A percentile compares a stretch with the other conserved stretches of the same genome.
These are phyloP conservation scores for Aspergillus amoenus DNA, from an alignment of 2,329 filamentous ascomycete genomes.

Conservation along the genomic window DNA sequence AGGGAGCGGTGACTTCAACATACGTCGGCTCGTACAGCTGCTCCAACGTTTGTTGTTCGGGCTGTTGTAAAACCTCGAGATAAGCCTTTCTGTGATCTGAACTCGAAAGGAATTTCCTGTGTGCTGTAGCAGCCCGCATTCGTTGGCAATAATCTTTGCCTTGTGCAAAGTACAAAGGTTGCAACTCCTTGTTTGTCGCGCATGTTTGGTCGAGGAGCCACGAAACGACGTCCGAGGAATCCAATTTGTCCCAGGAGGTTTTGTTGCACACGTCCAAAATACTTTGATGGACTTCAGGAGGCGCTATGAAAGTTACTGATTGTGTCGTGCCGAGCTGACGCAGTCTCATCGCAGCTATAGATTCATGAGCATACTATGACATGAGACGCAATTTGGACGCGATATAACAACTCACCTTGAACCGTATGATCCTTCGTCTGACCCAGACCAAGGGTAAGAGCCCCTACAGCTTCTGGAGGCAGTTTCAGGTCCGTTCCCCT, in stretches of 20 bases:
- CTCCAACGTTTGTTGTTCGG: conserved; percentile 58
- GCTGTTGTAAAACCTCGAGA: conserved; percentile 48
- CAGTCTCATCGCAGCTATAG: conserved; percentile 62
- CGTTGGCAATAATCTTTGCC: conserved; percentile 61
- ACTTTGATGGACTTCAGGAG: conserved; percentile 62
- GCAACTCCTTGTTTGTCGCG: conserved; percentile 57
- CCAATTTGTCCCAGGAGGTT: conserved; percentile 22
- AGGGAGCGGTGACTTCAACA: conserved; percentile 10
- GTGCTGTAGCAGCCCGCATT: conserved; percentile 48
- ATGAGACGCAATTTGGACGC: background rate
- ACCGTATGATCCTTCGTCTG: conserved; percentile 63
- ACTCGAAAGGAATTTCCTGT: conserved; percentile 45
- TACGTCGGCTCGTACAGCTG: conserved; percentile 54
- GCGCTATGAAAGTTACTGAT: conserved; percentile 54
- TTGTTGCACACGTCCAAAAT: conserved; percentile 52
- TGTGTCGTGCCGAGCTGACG: conserved; percentile 60
- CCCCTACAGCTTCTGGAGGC: conserved; percentile 48
- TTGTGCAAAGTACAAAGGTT: conserved; percentile 59
- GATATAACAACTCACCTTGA: conserved; percentile 48
- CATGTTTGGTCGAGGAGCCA: conserved; percentile 69
- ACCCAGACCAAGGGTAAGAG: conserved; percentile 56
- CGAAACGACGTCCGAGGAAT: conserved; percentile 54
- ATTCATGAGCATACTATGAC: background rate
- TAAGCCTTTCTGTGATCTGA: conserved; percentile 39
- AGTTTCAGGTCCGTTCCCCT: conserved; percentile 61